Conservation (phyloP, 441 rosid genomes). For the Flueggea neowawraea region DNA sequence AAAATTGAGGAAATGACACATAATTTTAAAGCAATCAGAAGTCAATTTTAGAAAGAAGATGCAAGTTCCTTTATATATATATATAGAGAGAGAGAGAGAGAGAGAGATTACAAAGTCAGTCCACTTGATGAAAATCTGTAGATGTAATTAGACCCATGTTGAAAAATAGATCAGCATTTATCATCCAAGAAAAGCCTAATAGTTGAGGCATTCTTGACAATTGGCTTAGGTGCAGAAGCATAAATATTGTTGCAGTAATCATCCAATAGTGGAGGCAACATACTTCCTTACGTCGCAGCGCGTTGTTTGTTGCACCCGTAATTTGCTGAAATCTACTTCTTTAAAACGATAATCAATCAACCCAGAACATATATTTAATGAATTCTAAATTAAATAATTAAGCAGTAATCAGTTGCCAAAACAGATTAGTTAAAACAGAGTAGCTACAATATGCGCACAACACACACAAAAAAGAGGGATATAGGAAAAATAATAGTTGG, state of each 20-base stretch:
- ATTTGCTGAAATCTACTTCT: slow-evolving; percentile 67
- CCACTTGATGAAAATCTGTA: background rate
- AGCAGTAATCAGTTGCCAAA: too few relatives aligned
- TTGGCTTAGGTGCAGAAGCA: slow-evolving; percentile 43
- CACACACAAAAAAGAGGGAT: too few relatives aligned
- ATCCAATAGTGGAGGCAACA: slow-evolving; percentile 61
- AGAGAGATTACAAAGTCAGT: too few relatives aligned
- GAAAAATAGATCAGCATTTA: background rate
- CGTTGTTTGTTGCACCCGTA: slow-evolving; percentile 45
- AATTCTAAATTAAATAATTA: background rate
- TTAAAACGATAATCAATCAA: slow-evolving; percentile 19
- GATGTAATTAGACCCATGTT: too few relatives aligned
- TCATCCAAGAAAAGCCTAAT: slow-evolving; percentile 27
- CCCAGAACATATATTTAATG: background rate
- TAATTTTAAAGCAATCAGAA: too few relatives aligned
- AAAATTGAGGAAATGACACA: too few relatives aligned
- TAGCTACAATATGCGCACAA: too few relatives aligned
- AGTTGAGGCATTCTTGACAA: slow-evolving; percentile 34
- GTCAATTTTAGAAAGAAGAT: too few relatives aligned
- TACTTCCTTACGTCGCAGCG: slow-evolving; percentile 44
- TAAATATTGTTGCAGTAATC: slow-evolving; percentile 37
- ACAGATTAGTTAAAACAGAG: too few relatives aligned
- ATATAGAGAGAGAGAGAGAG: too few relatives aligned
- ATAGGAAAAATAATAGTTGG: too few relatives aligned
- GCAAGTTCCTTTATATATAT: too few relatives aligned